phyloP scores from a whole-genome alignment of 257 asterid species.

The Solanum virginianum region DNA sequence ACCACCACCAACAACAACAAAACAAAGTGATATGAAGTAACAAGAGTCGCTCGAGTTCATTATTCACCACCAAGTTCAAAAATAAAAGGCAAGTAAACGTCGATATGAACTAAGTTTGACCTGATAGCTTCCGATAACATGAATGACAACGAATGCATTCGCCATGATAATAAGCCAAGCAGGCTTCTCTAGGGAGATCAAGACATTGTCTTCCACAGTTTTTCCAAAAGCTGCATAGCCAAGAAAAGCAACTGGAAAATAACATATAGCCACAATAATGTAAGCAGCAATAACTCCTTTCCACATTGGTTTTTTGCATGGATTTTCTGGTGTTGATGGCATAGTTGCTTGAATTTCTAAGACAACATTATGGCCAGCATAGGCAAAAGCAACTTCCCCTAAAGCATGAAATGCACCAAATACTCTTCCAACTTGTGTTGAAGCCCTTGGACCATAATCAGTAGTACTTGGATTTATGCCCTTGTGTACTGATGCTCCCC shows the following conservation, averaged over 20 bases:
- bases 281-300: not conserved
- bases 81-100: no score
- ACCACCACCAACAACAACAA: no score
- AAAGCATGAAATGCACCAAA: constrained; percentile 27
- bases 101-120: not conserved
- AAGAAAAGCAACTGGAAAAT: not conserved
- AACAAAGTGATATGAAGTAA: no score
- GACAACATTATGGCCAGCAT: constrained; percentile 38
- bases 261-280: not conserved
- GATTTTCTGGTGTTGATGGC: constrained; percentile 27
- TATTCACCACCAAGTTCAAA: no score
- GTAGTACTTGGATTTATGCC: constrained; percentile 11
- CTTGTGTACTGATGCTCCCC: constrained; percentile 25
- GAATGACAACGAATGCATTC: not conserved
- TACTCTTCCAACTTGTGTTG: constrained; percentile 5
- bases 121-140: not conserved
- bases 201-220: not conserved
- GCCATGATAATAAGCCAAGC: not conserved
- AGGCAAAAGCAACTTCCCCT: constrained; percentile 40
- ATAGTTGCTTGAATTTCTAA: constrained; percentile 46
- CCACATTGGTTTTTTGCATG: constrained; percentile 23
- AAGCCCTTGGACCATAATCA: constrained; percentile 10
- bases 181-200: not conserved
- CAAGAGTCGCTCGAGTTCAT: no score
- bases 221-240: not conserved